A percentile compares a stretch with the other conserved stretches of the same genome.
Evolutionary conservation across 2,329 filamentous ascomycete genomes (phyloP).

Genomic region (Diaporthe ampelina): DNA sequence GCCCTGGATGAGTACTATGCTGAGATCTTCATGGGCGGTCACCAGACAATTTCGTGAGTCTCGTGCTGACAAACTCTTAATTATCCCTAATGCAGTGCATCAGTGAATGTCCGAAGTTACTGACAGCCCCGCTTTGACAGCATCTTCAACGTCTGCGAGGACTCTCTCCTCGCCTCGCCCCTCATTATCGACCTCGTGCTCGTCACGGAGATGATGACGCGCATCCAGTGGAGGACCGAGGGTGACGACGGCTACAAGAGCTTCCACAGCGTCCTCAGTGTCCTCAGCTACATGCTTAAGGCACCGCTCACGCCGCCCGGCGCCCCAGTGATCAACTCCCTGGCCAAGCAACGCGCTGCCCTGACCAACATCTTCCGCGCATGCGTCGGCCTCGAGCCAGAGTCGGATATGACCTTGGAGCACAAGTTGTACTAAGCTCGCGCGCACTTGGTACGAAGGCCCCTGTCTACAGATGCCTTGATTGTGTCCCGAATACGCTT

Average conservation of each 20-base stretch:
- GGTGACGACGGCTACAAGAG: slow-evolving; percentile 82
- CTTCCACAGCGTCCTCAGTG: slow-evolving; percentile 97
- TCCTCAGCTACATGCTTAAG: slow-evolving; percentile 99
- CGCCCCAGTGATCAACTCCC: slow-evolving; percentile 93
- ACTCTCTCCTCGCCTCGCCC: slow-evolving; percentile 94
- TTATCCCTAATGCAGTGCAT: neutral
- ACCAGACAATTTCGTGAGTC: slow-evolving; percentile 90
- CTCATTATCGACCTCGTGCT: slow-evolving; percentile 97
- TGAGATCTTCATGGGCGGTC: slow-evolving; percentile 98
- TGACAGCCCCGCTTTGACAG: slow-evolving; percentile 55
- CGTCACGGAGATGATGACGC: slow-evolving; percentile 97
- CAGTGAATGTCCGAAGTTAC: slow-evolving; percentile 41
- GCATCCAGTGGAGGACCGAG: slow-evolving; percentile 88
- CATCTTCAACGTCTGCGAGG: slow-evolving; percentile 99
- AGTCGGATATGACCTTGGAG: slow-evolving; percentile 84
- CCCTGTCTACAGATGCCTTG: neutral
- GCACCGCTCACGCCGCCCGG: slow-evolving; percentile 94
- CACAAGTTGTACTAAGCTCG: slow-evolving; percentile 40
- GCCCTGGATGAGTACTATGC: slow-evolving; percentile 99
- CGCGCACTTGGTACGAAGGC: too few species aligned
- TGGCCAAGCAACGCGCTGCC: slow-evolving; percentile 95
- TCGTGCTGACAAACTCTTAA: neutral
- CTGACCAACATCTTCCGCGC: slow-evolving; percentile 99
- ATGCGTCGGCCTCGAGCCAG: slow-evolving; percentile 94
- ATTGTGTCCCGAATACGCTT: neutral